phyloP scores from a whole-genome alignment of 257 asterid genomes.

The Fraxinus americana region DNA sequence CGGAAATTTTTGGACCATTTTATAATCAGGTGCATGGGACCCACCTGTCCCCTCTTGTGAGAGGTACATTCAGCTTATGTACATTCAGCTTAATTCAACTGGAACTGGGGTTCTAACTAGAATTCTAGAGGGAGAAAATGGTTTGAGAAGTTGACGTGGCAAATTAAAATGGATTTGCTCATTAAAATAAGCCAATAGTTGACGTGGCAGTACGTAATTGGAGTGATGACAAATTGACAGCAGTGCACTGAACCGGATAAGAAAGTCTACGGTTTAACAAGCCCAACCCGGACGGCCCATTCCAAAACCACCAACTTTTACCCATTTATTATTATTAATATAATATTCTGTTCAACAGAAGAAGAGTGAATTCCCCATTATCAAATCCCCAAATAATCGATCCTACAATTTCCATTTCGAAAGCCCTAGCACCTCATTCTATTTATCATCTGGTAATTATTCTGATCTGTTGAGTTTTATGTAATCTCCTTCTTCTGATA shows the following conservation, averaged over 20 bases:
- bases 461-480: conserved; percentile 25
- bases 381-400: neutral
- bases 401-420: neutral
- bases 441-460: conserved; percentile 17
- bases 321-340: neutral
- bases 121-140: neutral
- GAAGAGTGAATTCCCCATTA: conserved; percentile 21
- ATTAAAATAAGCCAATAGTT: neutral
- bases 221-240: conserved; percentile 25
- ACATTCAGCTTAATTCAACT: too few relatives aligned
- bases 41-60: too few relatives aligned
- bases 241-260: conserved; percentile 23
- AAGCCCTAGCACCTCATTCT: conserved; percentile 27
- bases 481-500: neutral
- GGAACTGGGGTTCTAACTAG: too few relatives aligned
- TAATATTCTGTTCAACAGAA: conserved; percentile 20
- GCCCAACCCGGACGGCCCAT: conserved; percentile 29
- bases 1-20: too few relatives aligned
- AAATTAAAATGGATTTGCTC: neutral
- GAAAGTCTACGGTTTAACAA: conserved; percentile 26
- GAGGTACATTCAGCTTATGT: too few relatives aligned
- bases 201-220: conserved; percentile 36
- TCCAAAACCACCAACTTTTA: conserved; percentile 28
- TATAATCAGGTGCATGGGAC: too few relatives aligned
- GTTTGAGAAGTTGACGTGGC: conserved; percentile 31